Evolutionary conservation across 352 stramenopile species (phyloP), one percentile per base, ranked within the genome.

Genomic region (Phytopythium boreale): DNA sequence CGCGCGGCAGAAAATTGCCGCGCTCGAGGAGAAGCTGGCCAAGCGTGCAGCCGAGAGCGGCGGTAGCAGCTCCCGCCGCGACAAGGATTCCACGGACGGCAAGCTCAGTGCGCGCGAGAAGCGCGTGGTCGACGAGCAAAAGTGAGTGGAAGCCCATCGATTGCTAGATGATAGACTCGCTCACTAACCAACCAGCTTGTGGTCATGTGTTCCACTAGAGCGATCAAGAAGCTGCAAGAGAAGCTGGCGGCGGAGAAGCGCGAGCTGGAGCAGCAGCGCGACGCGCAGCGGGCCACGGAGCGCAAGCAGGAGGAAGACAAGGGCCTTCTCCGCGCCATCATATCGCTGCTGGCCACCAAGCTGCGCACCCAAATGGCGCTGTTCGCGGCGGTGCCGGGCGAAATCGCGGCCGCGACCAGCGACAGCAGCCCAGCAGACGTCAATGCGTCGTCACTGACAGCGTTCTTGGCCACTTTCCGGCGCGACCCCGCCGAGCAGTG

Each of bases 331-430:
- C 53, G 68, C 19, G 68, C 84, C 59, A 72, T 82, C 44, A 74
- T 93, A n/a, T 29, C 56, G 15, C 53, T 84, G 17, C 49, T 93
- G 44, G 70, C 70, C 11, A 56, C 80, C 20, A 72, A 74, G 19
- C 61, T 93, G 8, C 52, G 64, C 19, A 49, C 83, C 34, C 70
- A 88, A 59, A 77, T 89, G 56, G 59, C 75, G 34, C 46, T 90
- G 24, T 71, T 89, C 41, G 61, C 71, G 7, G 79, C 77, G 6
- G 52, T 79, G 6, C 74, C 69, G 22, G 12, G 52, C 2, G 56
- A 72, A 46, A 20, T 74, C 0, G 39, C 36, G 17, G 46, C 29
- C 52, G 59, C 31, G 17, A 5, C 43, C 22, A 31, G 15, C 24
- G 15, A 62, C 39, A 26, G 20, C 27, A 24, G 27, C 34, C 4